Base-by-base conservation (phyloP, 768 basidiomycete species). In the Amyloporia xantha region DNA sequence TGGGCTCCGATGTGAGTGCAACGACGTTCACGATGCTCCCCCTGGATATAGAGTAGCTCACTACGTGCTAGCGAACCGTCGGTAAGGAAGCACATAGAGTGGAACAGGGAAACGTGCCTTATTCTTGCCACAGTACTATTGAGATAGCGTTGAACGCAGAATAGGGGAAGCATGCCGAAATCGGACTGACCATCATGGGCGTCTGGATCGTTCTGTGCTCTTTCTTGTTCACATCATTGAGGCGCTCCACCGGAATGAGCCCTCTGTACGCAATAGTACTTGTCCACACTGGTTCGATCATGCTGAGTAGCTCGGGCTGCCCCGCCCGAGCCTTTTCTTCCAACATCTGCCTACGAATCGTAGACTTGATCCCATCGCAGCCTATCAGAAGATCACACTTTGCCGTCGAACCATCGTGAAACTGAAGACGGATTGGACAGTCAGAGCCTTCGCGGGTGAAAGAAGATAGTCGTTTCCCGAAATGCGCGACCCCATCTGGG, bases 111-210 rank as follows among this genome's bases (percentile, higher is more conserved):
- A 11, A 51, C 57, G 13, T 51, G 70, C 74, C 66, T 74, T 76
- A 64, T 62, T 62, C 59, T 69, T 69, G 1, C 75, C 75, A 48
- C 73, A 75, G 56, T 75, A 76, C 75, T 76, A 43, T 27, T 38
- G 17, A 42, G 21, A n/a, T n/a, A n/a, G n/a, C n/a, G n/a, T n/a
- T n/a, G n/a, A n/a, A n/a, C n/a, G n/a, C n/a, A n/a, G n/a, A 4
- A 15, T 4, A 25, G n/a, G n/a, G n/a, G n/a, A n/a, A n/a, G n/a
- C n/a, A n/a, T n/a, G n/a, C n/a, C n/a, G n/a, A n/a, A n/a, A n/a
- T n/a, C n/a, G n/a, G 12, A 44, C 66, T 37, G 60, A 73, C 74
- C 71, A 76, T 76, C 66, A 72, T 73, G 2, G 75, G 73, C 10
- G 52, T 56, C 13, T 52, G 49, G 12, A 71, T 61, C 20, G 68